Percentiles rank a stretch among this genome's conserved stretches.
Evolutionary conservation across 495 filamentous ascomycete species (phyloP).

Genomic region (Penicillium herquei): DNA sequence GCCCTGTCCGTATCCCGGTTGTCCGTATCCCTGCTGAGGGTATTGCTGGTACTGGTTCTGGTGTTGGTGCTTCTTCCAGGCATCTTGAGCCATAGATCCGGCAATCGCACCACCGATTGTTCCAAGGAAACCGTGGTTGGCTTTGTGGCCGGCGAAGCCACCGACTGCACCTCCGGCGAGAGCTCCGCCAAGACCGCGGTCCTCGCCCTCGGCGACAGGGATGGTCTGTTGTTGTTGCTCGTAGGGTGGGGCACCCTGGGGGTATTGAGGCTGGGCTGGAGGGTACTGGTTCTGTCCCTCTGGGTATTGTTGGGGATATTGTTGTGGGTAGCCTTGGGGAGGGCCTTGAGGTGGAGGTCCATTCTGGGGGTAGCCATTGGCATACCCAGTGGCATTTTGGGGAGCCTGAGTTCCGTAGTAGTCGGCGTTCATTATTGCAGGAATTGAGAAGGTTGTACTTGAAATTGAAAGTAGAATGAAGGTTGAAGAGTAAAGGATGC

Average conservation of each 20-base stretch:
- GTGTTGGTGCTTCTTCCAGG: constrained; percentile 44
- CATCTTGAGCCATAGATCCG: constrained; percentile 45
- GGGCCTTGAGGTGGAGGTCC: constrained; percentile 6
- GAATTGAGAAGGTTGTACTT: constrained; percentile 5
- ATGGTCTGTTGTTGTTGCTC: constrained; percentile 27
- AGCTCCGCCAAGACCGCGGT: constrained; percentile 47
- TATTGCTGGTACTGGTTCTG: constrained; percentile 19
- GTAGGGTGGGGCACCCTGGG: constrained; percentile 27
- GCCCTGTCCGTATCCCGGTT: constrained; percentile 3
- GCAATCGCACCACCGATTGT: constrained; percentile 49
- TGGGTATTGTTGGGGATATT: constrained; percentile 7
- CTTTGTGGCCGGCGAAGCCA: constrained; percentile 49
- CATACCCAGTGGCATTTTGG: constrained; percentile 4
- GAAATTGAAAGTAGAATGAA: background rate
- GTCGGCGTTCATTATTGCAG: constrained; percentile 5
- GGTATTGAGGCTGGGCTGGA: constrained; percentile 5
- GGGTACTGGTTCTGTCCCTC: background rate
- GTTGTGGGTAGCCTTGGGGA: constrained; percentile 7
- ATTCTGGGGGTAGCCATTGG: background rate
- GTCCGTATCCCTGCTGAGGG: constrained; percentile 5
- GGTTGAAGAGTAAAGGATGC: constrained; percentile 5
- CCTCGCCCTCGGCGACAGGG: constrained; percentile 43
- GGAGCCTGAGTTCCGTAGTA: constrained; percentile 4
- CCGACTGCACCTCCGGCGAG: constrained; percentile 46
- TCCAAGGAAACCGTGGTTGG: constrained; percentile 48